Base-by-base conservation (phyloP, 768 basidiomycete species). In the Panus rudis region DNA sequence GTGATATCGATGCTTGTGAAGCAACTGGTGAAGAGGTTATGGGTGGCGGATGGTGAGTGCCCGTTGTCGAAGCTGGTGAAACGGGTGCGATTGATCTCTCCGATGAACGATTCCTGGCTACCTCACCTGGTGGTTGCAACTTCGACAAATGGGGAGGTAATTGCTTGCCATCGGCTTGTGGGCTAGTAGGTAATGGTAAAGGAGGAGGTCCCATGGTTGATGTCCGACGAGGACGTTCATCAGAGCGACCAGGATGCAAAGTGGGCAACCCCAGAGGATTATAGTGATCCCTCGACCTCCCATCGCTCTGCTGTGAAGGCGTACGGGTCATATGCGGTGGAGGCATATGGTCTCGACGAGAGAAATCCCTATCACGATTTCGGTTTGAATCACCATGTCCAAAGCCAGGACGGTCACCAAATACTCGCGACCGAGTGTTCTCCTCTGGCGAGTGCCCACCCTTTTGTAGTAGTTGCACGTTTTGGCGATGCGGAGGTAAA, bases 381-480 rank as follows among this genome's bases (percentile, higher is more conserved):
- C 55, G 50, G 20, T 40, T 27, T n/a, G n/a, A n/a, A 13, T 39
- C 41, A 6, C 53, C 55, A 4, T 43, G 34, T 4, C 39, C 26
- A 25, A 38, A 46, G 13, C 45, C 50, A 17, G 50, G 24, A 10
- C 53, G 54, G 8, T 62, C 60, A 25, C 48, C 47, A 30, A 43
- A 42, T 31, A 46, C 30, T 34, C 52, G 42, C 19, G 56, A 46
- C 23, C 49, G 51, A 24, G 38, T 34, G 11, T 43, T 22, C 16
- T 49, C 40, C 4, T 46, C 47, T 12, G 24, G 33, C 20, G 35
- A 23, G 13, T 54, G 52, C 43, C 57, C 58, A 24, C 68, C 56
- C 60, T 84, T 87, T 56, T 83, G 83, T 41, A 86, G 57, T 6
- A 83, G 58, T 45, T 83, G 81, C 2, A 84, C 59, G 42, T 68